Evolutionary conservation across 2,329 filamentous ascomycete species (phyloP).

Genomic region (Colletotrichum lini): DNA sequence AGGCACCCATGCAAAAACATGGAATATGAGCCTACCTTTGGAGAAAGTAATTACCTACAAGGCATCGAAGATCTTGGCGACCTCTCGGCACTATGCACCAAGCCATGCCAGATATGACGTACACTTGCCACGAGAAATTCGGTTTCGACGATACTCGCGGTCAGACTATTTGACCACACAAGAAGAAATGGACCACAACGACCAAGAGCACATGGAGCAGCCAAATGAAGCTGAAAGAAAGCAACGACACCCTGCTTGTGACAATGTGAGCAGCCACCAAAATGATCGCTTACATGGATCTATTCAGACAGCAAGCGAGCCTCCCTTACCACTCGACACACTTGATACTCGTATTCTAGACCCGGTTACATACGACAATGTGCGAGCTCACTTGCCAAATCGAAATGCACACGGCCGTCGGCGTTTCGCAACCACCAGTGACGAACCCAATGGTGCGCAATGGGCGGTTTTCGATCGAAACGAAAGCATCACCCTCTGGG

Average conservation of each 20-base stretch:
- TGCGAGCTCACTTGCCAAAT: neutral
- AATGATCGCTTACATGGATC: neutral
- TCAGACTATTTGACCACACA: neutral
- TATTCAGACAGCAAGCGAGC: neutral
- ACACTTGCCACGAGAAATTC: neutral
- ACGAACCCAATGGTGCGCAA: neutral
- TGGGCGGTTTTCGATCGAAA: constrained; percentile 18
- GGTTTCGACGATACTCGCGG: neutral
- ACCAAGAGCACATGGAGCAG: neutral
- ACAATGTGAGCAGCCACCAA: neutral
- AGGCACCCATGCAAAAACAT: neutral
- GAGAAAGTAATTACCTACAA: no score
- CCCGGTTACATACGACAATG: constrained; percentile 21
- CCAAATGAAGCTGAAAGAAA: neutral
- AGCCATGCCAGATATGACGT: constrained; percentile 1
- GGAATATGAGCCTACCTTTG: neutral
- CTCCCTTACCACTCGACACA: neutral
- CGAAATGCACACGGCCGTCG: neutral
- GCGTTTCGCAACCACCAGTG: constrained; percentile 1
- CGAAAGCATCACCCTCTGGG: neutral
- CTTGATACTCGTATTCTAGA: constrained; percentile 22
- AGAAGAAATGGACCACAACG: neutral
- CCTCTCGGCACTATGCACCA: neutral
- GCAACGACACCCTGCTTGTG: neutral
- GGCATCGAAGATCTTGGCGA: neutral